Base-by-base conservation (phyloP, 495 filamentous ascomycete genomes). In the Opeltia flavorubescens region DNA sequence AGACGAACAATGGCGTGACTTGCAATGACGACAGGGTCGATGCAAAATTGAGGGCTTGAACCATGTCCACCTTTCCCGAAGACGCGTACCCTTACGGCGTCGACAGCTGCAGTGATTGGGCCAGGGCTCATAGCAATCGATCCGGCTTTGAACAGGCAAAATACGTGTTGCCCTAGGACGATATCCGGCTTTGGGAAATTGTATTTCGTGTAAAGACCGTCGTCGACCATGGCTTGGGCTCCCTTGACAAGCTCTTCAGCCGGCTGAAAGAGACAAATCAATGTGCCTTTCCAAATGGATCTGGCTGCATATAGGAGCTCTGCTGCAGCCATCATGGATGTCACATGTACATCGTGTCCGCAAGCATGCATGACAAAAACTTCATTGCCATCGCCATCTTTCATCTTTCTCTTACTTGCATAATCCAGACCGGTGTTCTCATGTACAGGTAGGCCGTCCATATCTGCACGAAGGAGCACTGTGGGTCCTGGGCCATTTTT, bases 351-450 rank as follows among this genome's bases (percentile, higher is more conserved):
- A 50, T 84, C 80, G 48, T 84, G 78, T 1, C 78, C 78, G 58
- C 77, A 81, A 26, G 80, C 76, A 56, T 82, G 78, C 78, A 80
- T 80, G 1, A 78, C 75, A 0, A 74, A 72, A 35, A 66, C 64
- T 36, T 62, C 58, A 0, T 54, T 45, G 2, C 76, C 77, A 18
- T 71, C 59, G 4, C 49, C 50, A 50, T 71, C 64, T 41, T 66
- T 66, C 5, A 57, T 52, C 48, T 62, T 63, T 5, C 50, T 50
- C 15, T 52, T 62, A 55, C 72, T 78, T 0, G 74, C 70, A 52
- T 80, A 82, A 9, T 62, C 58, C 1, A 80, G 59, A 0, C 66
- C 68, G 1, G 75, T 80, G 31, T 64, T 51, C 50, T 83, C 78
- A 52, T 66, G 53, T 1, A 81, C 55, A 0, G 78, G 80, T 0